Evolutionary conservation across 2,329 filamentous ascomycete genomes (phyloP).

Genomic region (Colletotrichum acutatum): DNA sequence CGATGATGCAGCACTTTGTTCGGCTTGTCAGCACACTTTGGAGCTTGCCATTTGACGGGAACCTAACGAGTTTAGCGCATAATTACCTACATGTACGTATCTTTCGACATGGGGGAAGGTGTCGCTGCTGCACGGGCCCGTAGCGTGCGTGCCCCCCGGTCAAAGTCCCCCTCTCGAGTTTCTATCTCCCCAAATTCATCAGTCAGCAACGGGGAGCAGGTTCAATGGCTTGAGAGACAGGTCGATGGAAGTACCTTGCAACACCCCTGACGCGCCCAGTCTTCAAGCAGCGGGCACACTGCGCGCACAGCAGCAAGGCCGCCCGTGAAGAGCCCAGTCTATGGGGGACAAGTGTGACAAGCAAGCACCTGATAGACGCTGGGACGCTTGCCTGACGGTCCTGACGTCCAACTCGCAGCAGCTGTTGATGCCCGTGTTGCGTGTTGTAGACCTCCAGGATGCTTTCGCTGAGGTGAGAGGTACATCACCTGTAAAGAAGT

Average conservation of each 20-base stretch:
- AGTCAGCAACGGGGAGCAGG: background rate
- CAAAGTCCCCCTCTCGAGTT: background rate
- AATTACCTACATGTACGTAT: conserved; percentile 5
- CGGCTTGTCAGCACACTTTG: background rate
- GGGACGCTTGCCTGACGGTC: too few species aligned
- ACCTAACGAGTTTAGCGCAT: conserved; percentile 1
- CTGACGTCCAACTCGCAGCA: too few species aligned
- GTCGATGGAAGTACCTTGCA: conserved; percentile 19
- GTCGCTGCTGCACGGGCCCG: background rate
- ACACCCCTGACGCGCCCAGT: conserved; percentile 25
- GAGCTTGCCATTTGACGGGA: background rate
- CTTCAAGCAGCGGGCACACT: conserved; percentile 17
- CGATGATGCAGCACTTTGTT: conserved; percentile 26
- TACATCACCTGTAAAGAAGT: background rate
- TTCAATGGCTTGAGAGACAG: background rate
- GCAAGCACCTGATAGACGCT: background rate
- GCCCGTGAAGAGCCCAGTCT: background rate
- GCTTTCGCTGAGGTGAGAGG: background rate
- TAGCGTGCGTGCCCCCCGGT: background rate
- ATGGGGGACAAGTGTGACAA: background rate
- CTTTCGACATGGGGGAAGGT: background rate
- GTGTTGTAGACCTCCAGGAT: background rate
- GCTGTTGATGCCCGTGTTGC: background rate
- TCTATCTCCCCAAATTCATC: background rate
- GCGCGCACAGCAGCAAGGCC: conserved; percentile 12